Conservation (phyloP, 2,329 filamentous ascomycete genomes). For the Blastomyces silverae region DNA sequence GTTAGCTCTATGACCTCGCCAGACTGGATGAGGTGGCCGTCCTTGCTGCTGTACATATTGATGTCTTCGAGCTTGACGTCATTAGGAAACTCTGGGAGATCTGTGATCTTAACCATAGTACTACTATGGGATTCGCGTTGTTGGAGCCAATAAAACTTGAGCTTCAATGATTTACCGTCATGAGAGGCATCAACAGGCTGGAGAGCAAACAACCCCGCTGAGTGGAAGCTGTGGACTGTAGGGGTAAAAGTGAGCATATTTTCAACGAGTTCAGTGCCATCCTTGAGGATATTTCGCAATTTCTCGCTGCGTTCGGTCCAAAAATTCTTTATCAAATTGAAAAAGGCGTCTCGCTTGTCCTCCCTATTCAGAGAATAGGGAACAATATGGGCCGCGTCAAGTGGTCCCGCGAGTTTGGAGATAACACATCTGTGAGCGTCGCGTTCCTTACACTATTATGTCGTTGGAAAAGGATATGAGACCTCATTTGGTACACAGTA, state of each 20-base stretch:
- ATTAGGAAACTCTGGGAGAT: slow-evolving; percentile 4
- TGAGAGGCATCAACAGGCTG: slow-evolving; percentile 8
- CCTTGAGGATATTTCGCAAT: neutral
- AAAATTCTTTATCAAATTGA: neutral
- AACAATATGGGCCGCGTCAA: slow-evolving; percentile 3
- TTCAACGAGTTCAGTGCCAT: slow-evolving; percentile 8
- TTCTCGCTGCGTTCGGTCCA: neutral
- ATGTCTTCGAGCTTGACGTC: neutral
- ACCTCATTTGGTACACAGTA: neutral
- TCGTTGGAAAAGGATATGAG: neutral
- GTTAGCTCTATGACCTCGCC: slow-evolving; percentile 10
- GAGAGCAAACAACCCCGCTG: slow-evolving; percentile 6
- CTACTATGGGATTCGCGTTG: neutral
- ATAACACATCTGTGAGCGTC: slow-evolving; percentile 4
- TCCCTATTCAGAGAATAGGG: neutral
- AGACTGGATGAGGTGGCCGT: neutral
- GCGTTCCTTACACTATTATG: slow-evolving; percentile 7
- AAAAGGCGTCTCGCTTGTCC: neutral
- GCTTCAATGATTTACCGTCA: slow-evolving; percentile 9
- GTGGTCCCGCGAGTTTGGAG: neutral
- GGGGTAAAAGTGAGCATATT: slow-evolving; percentile 9
- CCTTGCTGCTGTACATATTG: neutral
- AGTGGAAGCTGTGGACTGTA: neutral
- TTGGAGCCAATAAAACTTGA: slow-evolving; percentile 1
- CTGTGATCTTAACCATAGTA: slow-evolving; percentile 1